phyloP scores from a whole-genome alignment of 139 green algal genomes.

The Picochlorum sp. region DNA sequence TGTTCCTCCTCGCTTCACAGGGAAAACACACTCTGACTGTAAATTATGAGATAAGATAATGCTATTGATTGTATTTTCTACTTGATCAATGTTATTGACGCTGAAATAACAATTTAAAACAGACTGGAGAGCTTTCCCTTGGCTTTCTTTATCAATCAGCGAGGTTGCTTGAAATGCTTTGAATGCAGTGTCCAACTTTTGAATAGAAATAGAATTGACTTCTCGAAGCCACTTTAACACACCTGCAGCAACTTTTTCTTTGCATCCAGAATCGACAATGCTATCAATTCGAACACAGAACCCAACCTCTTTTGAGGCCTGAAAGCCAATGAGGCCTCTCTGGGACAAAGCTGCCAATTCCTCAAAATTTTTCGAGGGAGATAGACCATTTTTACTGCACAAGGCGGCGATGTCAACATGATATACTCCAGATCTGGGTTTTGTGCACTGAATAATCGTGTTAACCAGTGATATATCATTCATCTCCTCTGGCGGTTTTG shows the following conservation, averaged over 20 bases:
- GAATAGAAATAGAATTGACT: not conserved
- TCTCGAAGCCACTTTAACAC: conserved; percentile 23
- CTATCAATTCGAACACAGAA: conserved; percentile 33
- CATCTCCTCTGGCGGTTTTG: conserved; percentile 17
- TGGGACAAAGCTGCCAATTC: conserved; percentile 47
- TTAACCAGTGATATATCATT: conserved; percentile 12
- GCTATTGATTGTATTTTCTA: conserved; percentile 1
- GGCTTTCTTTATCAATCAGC: too few relatives aligned
- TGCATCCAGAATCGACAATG: conserved; percentile 8
- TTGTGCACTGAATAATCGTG: conserved; percentile 17
- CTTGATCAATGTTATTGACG: too few relatives aligned
- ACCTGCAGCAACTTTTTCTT: conserved; percentile 27
- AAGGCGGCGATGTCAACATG: conserved; percentile 12
- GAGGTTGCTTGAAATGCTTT: too few relatives aligned
- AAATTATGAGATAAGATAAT: conserved; percentile 9
- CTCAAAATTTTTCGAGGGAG: conserved; percentile 8
- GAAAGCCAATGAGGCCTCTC: conserved; percentile 47
- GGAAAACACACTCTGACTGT: conserved; percentile 23
- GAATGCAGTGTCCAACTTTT: too few relatives aligned
- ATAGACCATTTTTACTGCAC: not conserved
- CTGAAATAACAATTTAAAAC: too few relatives aligned
- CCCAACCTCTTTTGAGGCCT: conserved; percentile 34
- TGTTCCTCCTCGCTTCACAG: conserved; percentile 9
- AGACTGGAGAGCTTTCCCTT: too few relatives aligned
- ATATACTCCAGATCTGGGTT: conserved; percentile 29